Conservation (phyloP, 2,329 filamentous ascomycete species). For the Pseudocercospora fijiensis region DNA sequence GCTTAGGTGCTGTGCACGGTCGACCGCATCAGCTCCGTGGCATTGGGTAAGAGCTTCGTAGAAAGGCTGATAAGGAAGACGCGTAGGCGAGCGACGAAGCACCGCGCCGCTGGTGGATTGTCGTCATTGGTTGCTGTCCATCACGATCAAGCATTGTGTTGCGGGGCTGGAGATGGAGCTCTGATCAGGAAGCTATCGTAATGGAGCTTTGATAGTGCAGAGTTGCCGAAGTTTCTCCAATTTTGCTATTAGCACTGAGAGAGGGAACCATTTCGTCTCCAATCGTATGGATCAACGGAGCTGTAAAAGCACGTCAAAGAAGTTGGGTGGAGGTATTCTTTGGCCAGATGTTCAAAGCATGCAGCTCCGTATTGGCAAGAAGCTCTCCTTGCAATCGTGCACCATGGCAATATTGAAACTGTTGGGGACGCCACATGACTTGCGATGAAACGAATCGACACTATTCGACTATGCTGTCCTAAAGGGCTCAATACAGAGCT, state of each 20-base stretch:
- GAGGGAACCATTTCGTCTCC: background rate
- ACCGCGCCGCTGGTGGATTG: background rate
- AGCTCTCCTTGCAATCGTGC: background rate
- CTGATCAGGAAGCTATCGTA: constrained; percentile 1
- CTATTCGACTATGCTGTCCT: background rate
- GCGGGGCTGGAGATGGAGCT: constrained; percentile 24
- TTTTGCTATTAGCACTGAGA: background rate
- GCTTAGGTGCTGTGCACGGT: constrained; percentile 11
- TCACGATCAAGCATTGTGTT: constrained; percentile 12
- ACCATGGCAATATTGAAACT: background rate
- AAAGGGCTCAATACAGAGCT: background rate
- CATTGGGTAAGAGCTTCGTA: constrained; percentile 19
- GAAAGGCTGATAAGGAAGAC: constrained; percentile 23
- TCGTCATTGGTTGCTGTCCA: constrained; percentile 1
- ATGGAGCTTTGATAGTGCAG: background rate
- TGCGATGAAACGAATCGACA: background rate
- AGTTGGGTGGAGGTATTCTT: background rate
- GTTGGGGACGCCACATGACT: background rate
- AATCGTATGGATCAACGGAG: background rate
- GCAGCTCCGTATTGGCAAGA: background rate
- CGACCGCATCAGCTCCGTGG: constrained; percentile 9
- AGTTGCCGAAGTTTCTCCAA: background rate
- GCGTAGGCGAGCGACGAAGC: constrained; percentile 10
- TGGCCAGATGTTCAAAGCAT: background rate
- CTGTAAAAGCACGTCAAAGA: no score